phyloP scores from a whole-genome alignment of 1,284 basidiomycete genomes.

The Ceratorhiza oryzae-sativae region DNA sequence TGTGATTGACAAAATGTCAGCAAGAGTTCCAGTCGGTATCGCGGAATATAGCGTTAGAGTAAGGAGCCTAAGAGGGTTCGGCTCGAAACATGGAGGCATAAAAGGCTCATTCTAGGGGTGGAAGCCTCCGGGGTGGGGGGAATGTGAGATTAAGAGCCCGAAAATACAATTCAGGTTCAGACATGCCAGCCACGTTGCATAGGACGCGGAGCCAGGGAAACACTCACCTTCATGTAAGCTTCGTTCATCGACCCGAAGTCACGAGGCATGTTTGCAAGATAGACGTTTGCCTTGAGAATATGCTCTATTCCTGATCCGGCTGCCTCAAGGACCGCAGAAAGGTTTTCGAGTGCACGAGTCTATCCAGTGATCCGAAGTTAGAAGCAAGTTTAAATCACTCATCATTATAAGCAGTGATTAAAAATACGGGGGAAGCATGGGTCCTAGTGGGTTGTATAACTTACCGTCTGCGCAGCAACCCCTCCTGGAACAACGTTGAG shows the following conservation, averaged over 20 bases:
- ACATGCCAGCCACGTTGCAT: background rate
- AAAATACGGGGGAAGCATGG: too few species aligned
- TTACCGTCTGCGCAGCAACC: slow-evolving; percentile 61
- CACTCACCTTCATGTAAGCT: slow-evolving; percentile 58
- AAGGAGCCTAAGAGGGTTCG: background rate
- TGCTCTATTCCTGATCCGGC: slow-evolving; percentile 65
- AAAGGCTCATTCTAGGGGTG: slow-evolving; percentile 5
- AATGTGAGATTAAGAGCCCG: background rate
- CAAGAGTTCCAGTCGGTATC: background rate
- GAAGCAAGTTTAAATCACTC: background rate
- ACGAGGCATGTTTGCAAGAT: slow-evolving; percentile 59
- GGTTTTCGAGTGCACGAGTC: slow-evolving; percentile 65
- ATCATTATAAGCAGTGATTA: too few species aligned
- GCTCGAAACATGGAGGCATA: background rate
- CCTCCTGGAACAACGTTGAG: slow-evolving; percentile 62
- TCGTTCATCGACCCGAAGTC: slow-evolving; percentile 65
- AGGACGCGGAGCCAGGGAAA: background rate
- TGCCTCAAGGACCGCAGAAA: slow-evolving; percentile 64
- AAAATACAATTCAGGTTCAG: background rate
- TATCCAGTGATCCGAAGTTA: slow-evolving; percentile 46
- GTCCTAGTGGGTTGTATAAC: slow-evolving; percentile 41
- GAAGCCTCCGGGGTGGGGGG: background rate
- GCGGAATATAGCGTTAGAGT: background rate
- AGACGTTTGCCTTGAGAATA: slow-evolving; percentile 69
- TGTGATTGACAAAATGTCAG: background rate